These are phyloP conservation scores for Ceratobasidium theobromae DNA, from an alignment of 1,284 basidiomycete genomes.

Conservation along the genomic window DNA sequence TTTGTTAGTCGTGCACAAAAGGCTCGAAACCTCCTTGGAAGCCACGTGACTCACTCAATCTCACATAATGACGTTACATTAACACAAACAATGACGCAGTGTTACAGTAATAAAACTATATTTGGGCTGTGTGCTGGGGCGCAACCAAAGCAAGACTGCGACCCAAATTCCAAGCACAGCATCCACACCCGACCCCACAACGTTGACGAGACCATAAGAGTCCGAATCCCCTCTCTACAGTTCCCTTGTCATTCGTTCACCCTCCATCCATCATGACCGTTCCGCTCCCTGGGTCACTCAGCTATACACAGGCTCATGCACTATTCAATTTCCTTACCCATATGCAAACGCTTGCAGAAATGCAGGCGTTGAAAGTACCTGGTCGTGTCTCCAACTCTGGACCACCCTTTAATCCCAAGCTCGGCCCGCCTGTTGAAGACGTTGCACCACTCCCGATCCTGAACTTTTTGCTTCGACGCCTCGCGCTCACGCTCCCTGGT, in stretches of 20 bases:
- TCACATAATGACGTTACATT: not conserved
- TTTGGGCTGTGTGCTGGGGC: constrained; percentile 11
- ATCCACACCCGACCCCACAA: not conserved
- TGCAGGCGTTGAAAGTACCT: constrained; percentile 22
- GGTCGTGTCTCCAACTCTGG: constrained; percentile 28
- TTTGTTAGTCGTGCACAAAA: no score
- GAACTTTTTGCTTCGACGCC: constrained; percentile 12
- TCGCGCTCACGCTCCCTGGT: constrained; percentile 22
- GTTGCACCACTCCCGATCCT: constrained; percentile 7
- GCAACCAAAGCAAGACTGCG: not conserved
- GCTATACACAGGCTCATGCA: constrained; percentile 9
- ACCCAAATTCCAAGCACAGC: constrained; percentile 4
- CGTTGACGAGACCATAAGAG: not conserved
- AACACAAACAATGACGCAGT: not conserved
- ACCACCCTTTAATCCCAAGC: constrained; percentile 6
- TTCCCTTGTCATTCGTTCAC: not conserved
- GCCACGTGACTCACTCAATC: not conserved
- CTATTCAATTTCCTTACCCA: constrained; percentile 28
- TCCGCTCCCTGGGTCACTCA: not conserved
- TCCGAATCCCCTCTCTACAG: not conserved
- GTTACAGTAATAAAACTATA: not conserved
- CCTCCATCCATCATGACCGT: not conserved
- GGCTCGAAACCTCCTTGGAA: no score
- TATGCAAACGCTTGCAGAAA: constrained; percentile 11
- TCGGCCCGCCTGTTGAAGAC: constrained; percentile 1